phyloP scores from a whole-genome alignment of 1,284 basidiomycete species.

The Melampsora larici-populina region DNA sequence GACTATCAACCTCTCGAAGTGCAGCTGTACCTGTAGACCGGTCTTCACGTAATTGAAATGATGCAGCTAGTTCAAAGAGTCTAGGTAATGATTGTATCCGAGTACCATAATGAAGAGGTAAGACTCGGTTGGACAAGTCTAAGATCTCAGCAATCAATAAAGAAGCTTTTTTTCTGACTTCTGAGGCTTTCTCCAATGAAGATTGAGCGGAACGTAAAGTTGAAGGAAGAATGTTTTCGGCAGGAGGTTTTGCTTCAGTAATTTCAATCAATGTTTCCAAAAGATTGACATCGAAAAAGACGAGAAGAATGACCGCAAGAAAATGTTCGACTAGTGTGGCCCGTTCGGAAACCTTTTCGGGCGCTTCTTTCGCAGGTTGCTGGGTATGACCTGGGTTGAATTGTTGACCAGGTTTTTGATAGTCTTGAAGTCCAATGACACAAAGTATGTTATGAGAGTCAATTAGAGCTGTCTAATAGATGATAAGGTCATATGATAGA shows the following conservation, averaged over 20 bases:
- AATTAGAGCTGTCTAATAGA: neutral
- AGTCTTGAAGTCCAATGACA: conserved; percentile 32
- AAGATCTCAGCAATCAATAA: conserved; percentile 87
- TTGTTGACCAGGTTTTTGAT: conserved; percentile 42
- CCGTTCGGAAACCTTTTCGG: conserved; percentile 52
- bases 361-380: conserved; percentile 15
- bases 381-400: conserved; percentile 24
- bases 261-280: conserved; percentile 73
- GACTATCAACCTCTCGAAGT: conserved; percentile 80
- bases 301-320: conserved; percentile 77
- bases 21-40: conserved; percentile 79
- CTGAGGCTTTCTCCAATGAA: conserved; percentile 56
- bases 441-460: conserved; percentile 13
- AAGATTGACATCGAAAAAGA: conserved; percentile 58
- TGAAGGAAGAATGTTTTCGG: conserved; percentile 6
- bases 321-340: conserved; percentile 91
- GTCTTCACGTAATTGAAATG: conserved; percentile 68
- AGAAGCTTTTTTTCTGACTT: conserved; percentile 78
- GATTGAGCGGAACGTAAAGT: neutral
- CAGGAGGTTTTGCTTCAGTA: conserved; percentile 62
- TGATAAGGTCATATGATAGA: conserved; percentile 15
- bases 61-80: conserved; percentile 74
- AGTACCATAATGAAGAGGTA: conserved; percentile 79
- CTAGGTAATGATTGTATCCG: conserved; percentile 81
- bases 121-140: conserved; percentile 77